A percentile compares a stretch with the other conserved stretches of the same genome.
Evolutionary conservation across 495 filamentous ascomycete species (phyloP).

Genomic region (Evernia prunastri): DNA sequence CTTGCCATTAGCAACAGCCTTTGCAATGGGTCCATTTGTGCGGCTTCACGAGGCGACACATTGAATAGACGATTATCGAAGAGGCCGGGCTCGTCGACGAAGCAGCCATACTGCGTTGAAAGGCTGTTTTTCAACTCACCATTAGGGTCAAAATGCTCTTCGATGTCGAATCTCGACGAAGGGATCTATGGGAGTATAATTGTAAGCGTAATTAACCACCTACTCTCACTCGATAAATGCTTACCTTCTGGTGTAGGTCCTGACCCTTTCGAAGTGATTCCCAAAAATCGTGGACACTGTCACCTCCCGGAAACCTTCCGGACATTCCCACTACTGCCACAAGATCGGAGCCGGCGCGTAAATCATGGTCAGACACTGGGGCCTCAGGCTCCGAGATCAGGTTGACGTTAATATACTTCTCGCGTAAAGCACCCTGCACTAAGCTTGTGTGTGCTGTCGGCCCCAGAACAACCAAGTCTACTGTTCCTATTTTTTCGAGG

Average conservation of each 20-base stretch:
- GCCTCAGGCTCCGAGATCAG: conserved; percentile 3
- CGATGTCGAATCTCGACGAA: background rate
- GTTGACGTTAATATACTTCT: conserved; percentile 10
- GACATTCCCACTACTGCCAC: conserved; percentile 28
- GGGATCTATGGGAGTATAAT: background rate
- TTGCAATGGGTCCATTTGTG: conserved; percentile 34
- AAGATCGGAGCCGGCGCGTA: conserved; percentile 1
- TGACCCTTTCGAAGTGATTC: conserved; percentile 14
- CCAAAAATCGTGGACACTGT: conserved; percentile 23
- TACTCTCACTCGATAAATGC: background rate
- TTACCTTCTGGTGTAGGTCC: conserved; percentile 12
- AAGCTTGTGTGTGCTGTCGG: conserved; percentile 18
- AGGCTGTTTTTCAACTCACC: background rate
- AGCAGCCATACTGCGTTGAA: conserved; percentile 12
- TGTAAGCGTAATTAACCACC: background rate
- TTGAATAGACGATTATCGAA: conserved; percentile 39
- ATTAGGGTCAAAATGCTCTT: background rate
- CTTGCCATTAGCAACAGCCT: conserved; percentile 30
- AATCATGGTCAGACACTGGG: background rate
- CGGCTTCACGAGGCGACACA: conserved; percentile 39
- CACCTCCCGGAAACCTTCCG: conserved; percentile 26
- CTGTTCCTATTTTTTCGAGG: conserved; percentile 1
- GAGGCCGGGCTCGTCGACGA: conserved; percentile 31
- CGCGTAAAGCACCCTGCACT: conserved; percentile 17
- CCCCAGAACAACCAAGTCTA: conserved; percentile 18